Evolutionary conservation across 306 rosid species (phyloP).

Genomic region (Begonia peltatifolia): DNA sequence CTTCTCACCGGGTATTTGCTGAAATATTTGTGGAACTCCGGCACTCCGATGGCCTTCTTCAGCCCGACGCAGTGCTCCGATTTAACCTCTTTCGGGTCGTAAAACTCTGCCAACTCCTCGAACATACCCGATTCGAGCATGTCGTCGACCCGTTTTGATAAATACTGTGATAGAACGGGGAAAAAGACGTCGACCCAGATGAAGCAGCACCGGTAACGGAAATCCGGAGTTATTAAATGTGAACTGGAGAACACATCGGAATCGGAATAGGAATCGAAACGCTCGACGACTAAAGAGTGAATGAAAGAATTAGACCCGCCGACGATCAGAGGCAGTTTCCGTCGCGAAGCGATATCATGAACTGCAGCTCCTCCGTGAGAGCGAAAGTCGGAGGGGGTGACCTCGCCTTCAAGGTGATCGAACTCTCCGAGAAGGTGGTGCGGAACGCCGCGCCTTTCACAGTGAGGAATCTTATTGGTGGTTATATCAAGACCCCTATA

Average conservation of each 20-base stretch:
- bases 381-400: constrained; percentile 47
- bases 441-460: constrained; percentile 38
- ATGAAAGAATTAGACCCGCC: constrained; percentile 92
- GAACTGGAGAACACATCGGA: constrained; percentile 22
- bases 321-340: constrained; percentile 48
- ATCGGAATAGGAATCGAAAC: constrained; percentile 26
- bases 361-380: constrained; percentile 17
- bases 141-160: constrained; percentile 65
- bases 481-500: constrained; percentile 68
- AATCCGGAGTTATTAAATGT: constrained; percentile 19
- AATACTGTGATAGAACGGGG: constrained; percentile 31
- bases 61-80: constrained; percentile 27
- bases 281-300: constrained; percentile 39
- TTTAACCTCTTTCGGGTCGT: constrained; percentile 17
- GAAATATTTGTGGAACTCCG: constrained; percentile 66
- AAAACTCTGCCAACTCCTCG: constrained; percentile 66
- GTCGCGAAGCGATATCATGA: constrained; percentile 18
- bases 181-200: constrained; percentile 73
- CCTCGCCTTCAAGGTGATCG: constrained; percentile 28
- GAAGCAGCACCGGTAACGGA: constrained; percentile 67
- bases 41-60: constrained; percentile 77
- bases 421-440: constrained; percentile 76
- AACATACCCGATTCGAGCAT: constrained; percentile 81
- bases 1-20: constrained; percentile 11
- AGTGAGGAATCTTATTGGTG: constrained; percentile 65